Conservation (phyloP, 345 rosid species). For the Melastoma malabathricum region DNA sequence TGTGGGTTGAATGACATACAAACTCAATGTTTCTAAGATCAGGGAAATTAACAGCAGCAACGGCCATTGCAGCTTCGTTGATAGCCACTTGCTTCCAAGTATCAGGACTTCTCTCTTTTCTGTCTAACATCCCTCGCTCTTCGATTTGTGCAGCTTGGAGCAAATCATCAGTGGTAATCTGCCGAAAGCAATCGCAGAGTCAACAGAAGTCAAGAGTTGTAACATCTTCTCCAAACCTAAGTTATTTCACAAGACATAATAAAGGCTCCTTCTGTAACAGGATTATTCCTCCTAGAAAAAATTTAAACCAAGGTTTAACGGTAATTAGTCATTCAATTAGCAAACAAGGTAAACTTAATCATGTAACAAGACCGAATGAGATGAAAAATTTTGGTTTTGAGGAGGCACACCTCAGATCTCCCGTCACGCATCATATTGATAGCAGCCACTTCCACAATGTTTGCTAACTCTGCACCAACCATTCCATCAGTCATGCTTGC, state of each 20-base stretch:
- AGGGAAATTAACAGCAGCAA: slow-evolving; percentile 83
- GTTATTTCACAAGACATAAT: too few relatives aligned
- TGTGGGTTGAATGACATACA: slow-evolving; percentile 35
- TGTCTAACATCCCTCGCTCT: slow-evolving; percentile 88
- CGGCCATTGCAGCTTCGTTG: slow-evolving; percentile 94
- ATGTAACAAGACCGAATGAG: slow-evolving; percentile 1
- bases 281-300: too few relatives aligned
- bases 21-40: slow-evolving; percentile 79
- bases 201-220: neutral
- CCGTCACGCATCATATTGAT: slow-evolving; percentile 90
- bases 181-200: slow-evolving; percentile 9
- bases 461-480: slow-evolving; percentile 99
- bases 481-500: slow-evolving; percentile 88
- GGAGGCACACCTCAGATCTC: slow-evolving; percentile 59
- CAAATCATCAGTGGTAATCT: slow-evolving; percentile 92
- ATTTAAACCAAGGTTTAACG: too few relatives aligned
- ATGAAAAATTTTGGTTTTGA: neutral
- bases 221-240: neutral
- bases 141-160: slow-evolving; percentile 95
- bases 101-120: slow-evolving; percentile 64
- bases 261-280: too few relatives aligned
- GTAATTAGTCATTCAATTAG: too few relatives aligned
- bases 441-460: slow-evolving; percentile 85
- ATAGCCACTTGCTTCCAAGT: slow-evolving; percentile 84
- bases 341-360: neutral